Evolutionary conservation across 2,329 filamentous ascomycete species (phyloP).

Genomic region (Phialocephala sp.): DNA sequence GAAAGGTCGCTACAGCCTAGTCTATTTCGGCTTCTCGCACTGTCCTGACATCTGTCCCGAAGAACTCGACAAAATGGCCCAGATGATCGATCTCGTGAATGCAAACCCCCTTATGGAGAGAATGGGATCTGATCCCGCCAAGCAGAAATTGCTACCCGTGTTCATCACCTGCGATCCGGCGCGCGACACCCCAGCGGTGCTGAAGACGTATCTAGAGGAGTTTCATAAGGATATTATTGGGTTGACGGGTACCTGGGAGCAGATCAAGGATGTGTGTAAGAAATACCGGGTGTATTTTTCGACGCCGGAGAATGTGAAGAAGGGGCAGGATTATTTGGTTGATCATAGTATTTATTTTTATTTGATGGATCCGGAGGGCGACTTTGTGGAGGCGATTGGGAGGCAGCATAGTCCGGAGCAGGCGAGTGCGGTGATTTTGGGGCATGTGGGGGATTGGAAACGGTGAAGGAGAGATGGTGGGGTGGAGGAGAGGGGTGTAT

Average conservation of each 20-base stretch:
- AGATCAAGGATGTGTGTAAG: constrained; percentile 94
- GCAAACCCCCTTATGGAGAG: constrained; percentile 36
- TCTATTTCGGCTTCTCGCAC: constrained; percentile 98
- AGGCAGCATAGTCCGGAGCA: constrained; percentile 90
- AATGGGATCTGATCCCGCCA: not conserved
- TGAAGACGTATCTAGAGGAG: constrained; percentile 86
- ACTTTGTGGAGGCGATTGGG: constrained; percentile 97
- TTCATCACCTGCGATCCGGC: constrained; percentile 97
- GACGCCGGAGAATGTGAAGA: constrained; percentile 85
- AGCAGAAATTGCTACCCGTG: constrained; percentile 62
- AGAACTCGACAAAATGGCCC: constrained; percentile 99
- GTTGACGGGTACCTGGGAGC: constrained; percentile 89
- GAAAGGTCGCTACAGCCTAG: constrained; percentile 84
- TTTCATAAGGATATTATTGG: constrained; percentile 89
- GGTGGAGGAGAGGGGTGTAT: not conserved
- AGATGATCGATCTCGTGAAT: constrained; percentile 80
- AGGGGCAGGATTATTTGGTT: constrained; percentile 94
- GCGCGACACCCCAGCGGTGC: constrained; percentile 82
- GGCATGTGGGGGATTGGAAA: constrained; percentile 78
- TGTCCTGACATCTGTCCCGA: constrained; percentile 99
- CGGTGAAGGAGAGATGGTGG: not conserved
- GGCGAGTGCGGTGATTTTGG: constrained; percentile 81
- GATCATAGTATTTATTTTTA: constrained; percentile 99
- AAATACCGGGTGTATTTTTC: constrained; percentile 97
- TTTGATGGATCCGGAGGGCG: constrained; percentile 96